phyloP scores from a whole-genome alignment of 2,329 filamentous ascomycete species.

The Simplicillium sp. region DNA sequence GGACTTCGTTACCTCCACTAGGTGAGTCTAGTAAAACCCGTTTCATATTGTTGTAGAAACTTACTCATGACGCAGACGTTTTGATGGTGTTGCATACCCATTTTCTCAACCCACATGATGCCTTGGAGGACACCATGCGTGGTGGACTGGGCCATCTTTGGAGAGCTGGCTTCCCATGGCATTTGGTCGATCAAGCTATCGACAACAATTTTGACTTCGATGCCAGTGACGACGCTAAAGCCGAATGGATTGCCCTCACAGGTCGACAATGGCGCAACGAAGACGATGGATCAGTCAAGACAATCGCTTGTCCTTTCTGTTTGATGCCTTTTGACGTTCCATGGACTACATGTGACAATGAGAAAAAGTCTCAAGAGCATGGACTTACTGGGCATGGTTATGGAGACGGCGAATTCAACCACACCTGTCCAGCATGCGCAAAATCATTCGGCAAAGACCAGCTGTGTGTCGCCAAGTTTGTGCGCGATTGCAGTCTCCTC shows the following conservation, averaged over 20 bases:
- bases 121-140: constrained; percentile 63
- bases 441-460: constrained; percentile 41
- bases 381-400: constrained; percentile 44
- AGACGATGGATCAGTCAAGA: constrained; percentile 37
- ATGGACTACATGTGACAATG: constrained; percentile 48
- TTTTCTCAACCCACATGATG: constrained; percentile 67
- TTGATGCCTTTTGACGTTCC: constrained; percentile 28
- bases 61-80: constrained; percentile 40
- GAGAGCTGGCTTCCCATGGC: constrained; percentile 59
- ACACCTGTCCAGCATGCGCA: constrained; percentile 42
- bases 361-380: constrained; percentile 26
- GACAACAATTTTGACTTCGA: constrained; percentile 49
- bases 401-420: constrained; percentile 45
- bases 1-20: constrained; percentile 43
- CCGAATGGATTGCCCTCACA: constrained; percentile 37
- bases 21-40: constrained; percentile 30
- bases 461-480: constrained; percentile 52
- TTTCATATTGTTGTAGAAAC: not conserved
- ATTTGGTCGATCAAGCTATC: constrained; percentile 46
- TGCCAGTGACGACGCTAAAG: constrained; percentile 30
- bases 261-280: constrained; percentile 49
- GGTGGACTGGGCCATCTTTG: constrained; percentile 45
- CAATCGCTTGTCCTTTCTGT: constrained; percentile 48
- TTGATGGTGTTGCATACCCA: constrained; percentile 75
- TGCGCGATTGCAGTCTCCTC: constrained; percentile 41